phyloP scores from a whole-genome alignment of 2,329 filamentous ascomycete species.

The Aspergillus chevalieri region DNA sequence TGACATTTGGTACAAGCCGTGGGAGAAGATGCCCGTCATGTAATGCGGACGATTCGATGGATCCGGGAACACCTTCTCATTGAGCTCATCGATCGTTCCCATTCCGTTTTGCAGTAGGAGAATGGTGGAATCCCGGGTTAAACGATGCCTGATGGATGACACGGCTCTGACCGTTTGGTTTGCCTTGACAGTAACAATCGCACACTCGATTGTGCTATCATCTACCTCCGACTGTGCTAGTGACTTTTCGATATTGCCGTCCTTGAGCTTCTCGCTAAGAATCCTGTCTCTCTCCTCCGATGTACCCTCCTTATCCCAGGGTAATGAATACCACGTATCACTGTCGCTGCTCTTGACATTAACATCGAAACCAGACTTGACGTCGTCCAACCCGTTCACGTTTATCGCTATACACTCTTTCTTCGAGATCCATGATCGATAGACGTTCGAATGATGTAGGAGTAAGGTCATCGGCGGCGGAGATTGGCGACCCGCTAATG shows the following conservation, averaged over 20 bases:
- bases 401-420: conserved; percentile 31
- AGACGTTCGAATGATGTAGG: conserved; percentile 53
- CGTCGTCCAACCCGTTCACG: conserved; percentile 36
- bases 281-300: conserved; percentile 2
- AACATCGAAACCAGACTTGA: conserved; percentile 39
- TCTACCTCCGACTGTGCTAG: conserved; percentile 18
- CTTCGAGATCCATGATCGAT: conserved; percentile 26
- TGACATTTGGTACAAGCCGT: conserved; percentile 47
- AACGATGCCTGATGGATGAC: conserved; percentile 57
- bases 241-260: conserved; percentile 4
- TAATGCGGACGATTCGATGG: conserved; percentile 63
- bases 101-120: conserved; percentile 76
- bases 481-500: conserved; percentile 55
- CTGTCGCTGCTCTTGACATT: conserved; percentile 31
- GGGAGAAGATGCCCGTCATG: conserved; percentile 62
- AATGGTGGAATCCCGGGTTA: conserved; percentile 64
- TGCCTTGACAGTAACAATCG: conserved; percentile 76
- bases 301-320: conserved; percentile 14
- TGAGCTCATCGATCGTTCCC: conserved; percentile 74
- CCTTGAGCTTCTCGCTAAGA: conserved; percentile 7
- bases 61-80: conserved; percentile 63
- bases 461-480: conserved; percentile 73
- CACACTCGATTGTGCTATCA: conserved; percentile 57
- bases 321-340: conserved; percentile 27
- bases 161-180: conserved; percentile 62